A percentile compares a stretch with the other conserved stretches of the same genome.
Evolutionary conservation across 805 yeast species (phyloP).

Genomic region (Cyberlindnera saturnus): DNA sequence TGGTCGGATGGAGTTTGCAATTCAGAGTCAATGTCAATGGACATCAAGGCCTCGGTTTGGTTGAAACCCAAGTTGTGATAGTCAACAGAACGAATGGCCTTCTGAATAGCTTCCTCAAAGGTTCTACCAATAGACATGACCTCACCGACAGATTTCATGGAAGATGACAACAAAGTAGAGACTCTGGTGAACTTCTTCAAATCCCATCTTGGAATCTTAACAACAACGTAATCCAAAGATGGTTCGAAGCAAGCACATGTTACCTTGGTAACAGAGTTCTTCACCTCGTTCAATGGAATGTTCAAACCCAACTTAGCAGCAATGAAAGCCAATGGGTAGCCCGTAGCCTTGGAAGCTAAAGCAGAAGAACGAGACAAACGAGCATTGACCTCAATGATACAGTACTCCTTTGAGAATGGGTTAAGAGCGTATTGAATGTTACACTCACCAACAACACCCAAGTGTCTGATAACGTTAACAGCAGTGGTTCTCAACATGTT

Average conservation of each 20-base stretch:
- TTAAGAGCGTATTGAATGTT: constrained; percentile 95
- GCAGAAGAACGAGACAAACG: constrained; percentile 98
- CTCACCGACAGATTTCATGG: constrained; percentile 99
- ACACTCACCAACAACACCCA: constrained; percentile 99
- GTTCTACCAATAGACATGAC: constrained; percentile 98
- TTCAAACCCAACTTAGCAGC: constrained; percentile 96
- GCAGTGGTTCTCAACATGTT: constrained; percentile 98
- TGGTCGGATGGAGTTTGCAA: constrained; percentile 96
- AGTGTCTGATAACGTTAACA: constrained; percentile 91
- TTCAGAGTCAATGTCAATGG: constrained; percentile 88
- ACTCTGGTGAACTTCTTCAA: constrained; percentile 92
- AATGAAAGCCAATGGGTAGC: constrained; percentile 95
- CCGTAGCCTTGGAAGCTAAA: constrained; percentile 96
- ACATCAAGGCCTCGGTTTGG: constrained; percentile 66
- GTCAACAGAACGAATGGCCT: constrained; percentile 94
- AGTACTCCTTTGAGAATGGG: constrained; percentile 89
- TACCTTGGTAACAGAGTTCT: constrained; percentile 87
- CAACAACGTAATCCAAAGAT: constrained; percentile 92
- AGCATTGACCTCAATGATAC: constrained; percentile 97
- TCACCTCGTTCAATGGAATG: constrained; percentile 85
- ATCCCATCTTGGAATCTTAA: constrained; percentile 99
- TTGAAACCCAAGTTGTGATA: constrained; percentile 93
- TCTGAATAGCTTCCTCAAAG: constrained; percentile 95
- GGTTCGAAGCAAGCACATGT: constrained; percentile 98
- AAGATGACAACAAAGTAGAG: constrained; percentile 76